phyloP scores from a whole-genome alignment of 2,329 filamentous ascomycete species.

The Diatrype stigma region DNA sequence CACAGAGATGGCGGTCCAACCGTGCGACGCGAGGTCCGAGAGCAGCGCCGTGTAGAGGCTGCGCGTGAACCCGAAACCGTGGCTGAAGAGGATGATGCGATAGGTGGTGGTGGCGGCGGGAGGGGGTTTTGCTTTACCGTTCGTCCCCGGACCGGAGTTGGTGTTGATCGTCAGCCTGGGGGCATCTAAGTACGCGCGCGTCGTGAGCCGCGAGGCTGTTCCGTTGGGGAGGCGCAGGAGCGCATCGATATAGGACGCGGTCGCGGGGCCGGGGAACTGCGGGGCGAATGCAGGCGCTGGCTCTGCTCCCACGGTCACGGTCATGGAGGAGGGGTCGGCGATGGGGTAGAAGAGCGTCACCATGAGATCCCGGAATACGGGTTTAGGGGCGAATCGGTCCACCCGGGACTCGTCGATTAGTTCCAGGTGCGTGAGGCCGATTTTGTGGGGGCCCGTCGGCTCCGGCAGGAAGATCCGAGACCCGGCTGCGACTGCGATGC shows the following conservation, averaged over 20 bases:
- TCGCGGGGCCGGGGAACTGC: conserved; percentile 7
- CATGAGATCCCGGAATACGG: conserved; percentile 9
- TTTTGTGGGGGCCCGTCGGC: conserved; percentile 9
- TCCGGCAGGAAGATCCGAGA: conserved; percentile 7
- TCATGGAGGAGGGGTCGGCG: background rate
- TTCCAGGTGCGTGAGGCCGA: conserved; percentile 12
- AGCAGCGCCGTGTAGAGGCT: conserved; percentile 40
- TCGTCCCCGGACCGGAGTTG: too few relatives aligned
- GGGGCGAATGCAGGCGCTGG: conserved; percentile 3
- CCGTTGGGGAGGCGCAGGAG: conserved; percentile 4
- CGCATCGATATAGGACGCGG: conserved; percentile 3
- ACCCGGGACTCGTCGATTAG: conserved; percentile 11
- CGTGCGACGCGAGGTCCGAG: conserved; percentile 40
- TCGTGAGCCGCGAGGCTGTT: conserved; percentile 8
- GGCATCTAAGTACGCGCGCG: conserved; percentile 10
- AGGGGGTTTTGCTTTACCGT: too few relatives aligned
- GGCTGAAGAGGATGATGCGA: conserved; percentile 38
- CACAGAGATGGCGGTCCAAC: conserved; percentile 41
- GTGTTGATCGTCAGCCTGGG: conserved; percentile 1
- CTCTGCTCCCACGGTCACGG: too few relatives aligned
- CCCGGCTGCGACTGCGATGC: background rate
- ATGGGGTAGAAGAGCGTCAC: conserved; percentile 17
- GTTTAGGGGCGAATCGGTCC: conserved; percentile 7
- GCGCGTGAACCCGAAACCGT: conserved; percentile 39
- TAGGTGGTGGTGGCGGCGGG: too few relatives aligned